Base-by-base conservation (phyloP, 805 yeast genomes). In the Yarrowia bubula region DNA sequence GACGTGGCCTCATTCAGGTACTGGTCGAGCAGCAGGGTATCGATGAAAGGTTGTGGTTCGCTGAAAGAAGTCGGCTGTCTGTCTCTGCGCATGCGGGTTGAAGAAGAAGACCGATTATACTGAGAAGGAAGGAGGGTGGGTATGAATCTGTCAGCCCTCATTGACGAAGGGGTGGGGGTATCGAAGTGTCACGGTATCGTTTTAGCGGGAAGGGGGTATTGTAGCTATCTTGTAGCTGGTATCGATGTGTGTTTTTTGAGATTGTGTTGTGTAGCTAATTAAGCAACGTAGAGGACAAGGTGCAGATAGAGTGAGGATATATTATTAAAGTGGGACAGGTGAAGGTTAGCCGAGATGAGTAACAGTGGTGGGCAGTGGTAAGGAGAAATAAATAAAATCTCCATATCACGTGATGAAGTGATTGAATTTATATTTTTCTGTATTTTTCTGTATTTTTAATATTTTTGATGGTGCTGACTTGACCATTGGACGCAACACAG, bases 91-190 rank as follows among this genome's bases (percentile, higher is more conserved):
- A 38, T 6, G 6, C 47, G 38, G 3, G 31, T 13, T 1, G 61
- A 31, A 15, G 61, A 15, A n/a, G 61, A 55, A 18, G 28, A 22
- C 28, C 61, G 61, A 13, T 55, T 55, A 32, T 39, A 55, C 14
- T 55, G 61, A 2, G 61, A 55, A 5, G 61, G 61, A 31, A 55
- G 42, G 4, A 55, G 38, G 8, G 61, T 55, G 46, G 61, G 61
- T 39, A 55, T 55, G 38, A 55, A 55, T 55, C 61, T 55, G 17
- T 55, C 61, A n/a, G 61, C 47, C 42, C 61, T 39, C 61, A 55
- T 55, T 55, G 46, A 41, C 47, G 47, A n/a, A 22, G 7, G 15
- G 8, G 15, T 31, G 14, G 55, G 28, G 57, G 58, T 37, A 37
- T 51, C 33, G 35, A 18, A 18, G 43, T 38, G 38, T 33, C 31